Base-by-base conservation (phyloP, 2,329 filamentous ascomycete species). In the Cladorrhinum sp. region DNA sequence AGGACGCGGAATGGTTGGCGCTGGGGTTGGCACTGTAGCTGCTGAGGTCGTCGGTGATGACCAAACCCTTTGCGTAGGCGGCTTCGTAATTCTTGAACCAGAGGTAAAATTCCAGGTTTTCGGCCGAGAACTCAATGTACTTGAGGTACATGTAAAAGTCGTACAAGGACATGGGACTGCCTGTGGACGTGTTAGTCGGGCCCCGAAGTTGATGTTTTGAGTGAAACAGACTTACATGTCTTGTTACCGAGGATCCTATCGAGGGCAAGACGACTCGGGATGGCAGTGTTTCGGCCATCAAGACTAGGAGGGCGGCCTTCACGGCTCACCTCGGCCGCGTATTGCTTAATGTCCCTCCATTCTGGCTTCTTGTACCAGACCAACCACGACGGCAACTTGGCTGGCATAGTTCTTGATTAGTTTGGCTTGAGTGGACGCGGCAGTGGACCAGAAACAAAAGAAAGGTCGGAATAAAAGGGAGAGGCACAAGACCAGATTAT, bases 101-200 rank as follows among this genome's bases (percentile, higher is more conserved):
- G 41, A 80, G 72, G 64, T 78, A 80, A 61, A 80, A 81, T 67
- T 81, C 78, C 8, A 81, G 73, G 64, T 81, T 81, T 69, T 81
- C 78, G 0, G 77, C 71, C 1, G 78, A 80, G 68, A 73, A 77
- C 66, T 81, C 78, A 52, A 81, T 79, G 64, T 80, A 75, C 67
- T 79, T 79, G 53, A 81, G 70, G 60, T 80, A 81, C 77, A 80
- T 79, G 68, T 79, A 80, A 55, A 81, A 81, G 68, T 81, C 78
- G 60, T 79, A 79, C 9, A 80, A 67, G 0, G 77, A 79, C 77
- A 80, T 79, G 3, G 78, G 78, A 55, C 76, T 78, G 63, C 77
- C 76, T 78, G 51, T 52, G 29, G 36, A 4, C 10, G 45, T 9
- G 50, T 60, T 49, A 61, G 61, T 52, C 9, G 36, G 38, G 18